Conservation (phyloP, 2,329 filamentous ascomycete genomes). For the Microdochium nivale region DNA sequence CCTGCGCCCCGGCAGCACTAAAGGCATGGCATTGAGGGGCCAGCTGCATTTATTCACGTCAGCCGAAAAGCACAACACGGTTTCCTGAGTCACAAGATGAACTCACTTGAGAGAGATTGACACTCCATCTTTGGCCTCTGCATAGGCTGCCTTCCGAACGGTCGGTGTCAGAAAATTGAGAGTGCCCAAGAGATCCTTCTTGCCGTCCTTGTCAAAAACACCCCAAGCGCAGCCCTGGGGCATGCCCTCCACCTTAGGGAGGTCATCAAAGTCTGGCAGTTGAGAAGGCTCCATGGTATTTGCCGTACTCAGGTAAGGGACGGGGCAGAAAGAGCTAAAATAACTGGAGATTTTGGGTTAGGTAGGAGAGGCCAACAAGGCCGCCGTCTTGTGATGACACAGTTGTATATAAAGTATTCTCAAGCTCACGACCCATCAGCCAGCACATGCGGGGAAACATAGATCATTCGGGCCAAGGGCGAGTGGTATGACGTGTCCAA, state of each 20-base stretch:
- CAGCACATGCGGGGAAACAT: too few relatives aligned
- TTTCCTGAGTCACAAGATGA: not conserved
- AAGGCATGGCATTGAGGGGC: constrained; percentile 31
- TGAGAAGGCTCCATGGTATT: constrained; percentile 12
- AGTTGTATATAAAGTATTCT: too few relatives aligned
- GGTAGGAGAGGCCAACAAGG: too few relatives aligned
- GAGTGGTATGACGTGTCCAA: too few relatives aligned
- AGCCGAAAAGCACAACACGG: not conserved
- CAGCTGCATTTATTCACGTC: constrained; percentile 19
- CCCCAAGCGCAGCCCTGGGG: constrained; percentile 43
- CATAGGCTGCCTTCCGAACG: constrained; percentile 29
- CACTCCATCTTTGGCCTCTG: constrained; percentile 36
- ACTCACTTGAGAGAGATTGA: constrained; percentile 44
- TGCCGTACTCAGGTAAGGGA: not conserved
- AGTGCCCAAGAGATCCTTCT: constrained; percentile 41
- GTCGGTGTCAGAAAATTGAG: constrained; percentile 42
- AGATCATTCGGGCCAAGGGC: too few relatives aligned
- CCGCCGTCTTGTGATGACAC: too few relatives aligned
- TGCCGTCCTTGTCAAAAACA: constrained; percentile 38
- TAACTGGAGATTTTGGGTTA: not conserved
- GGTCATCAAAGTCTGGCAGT: constrained; percentile 33
- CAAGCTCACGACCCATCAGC: too few relatives aligned
- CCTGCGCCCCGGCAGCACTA: constrained; percentile 25
- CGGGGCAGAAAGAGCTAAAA: not conserved
- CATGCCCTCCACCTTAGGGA: constrained; percentile 32